phyloP scores from a whole-genome alignment of 768 basidiomycete genomes.

The Lyophyllum atratum region DNA sequence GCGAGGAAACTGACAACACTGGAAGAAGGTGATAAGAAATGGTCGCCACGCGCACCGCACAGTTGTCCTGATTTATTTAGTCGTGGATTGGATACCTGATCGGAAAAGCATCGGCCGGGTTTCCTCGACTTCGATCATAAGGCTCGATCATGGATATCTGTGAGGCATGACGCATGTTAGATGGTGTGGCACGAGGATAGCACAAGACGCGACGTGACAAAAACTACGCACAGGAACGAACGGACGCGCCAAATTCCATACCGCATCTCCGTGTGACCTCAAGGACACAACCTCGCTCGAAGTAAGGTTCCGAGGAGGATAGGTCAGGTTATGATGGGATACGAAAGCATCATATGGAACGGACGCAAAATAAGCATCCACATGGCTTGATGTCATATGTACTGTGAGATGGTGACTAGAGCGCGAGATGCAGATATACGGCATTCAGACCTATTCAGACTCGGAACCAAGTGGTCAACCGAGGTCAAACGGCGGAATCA shows the following conservation, averaged over 20 bases:
- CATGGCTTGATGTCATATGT: constrained; percentile 10
- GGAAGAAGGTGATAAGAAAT: constrained; percentile 6
- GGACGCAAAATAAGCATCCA: constrained; percentile 3
- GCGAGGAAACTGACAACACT: background rate
- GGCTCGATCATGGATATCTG: constrained; percentile 7
- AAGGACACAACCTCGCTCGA: background rate
- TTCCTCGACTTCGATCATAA: constrained; percentile 8
- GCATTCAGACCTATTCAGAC: background rate
- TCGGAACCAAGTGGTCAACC: too few relatives aligned
- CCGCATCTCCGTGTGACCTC: constrained; percentile 1
- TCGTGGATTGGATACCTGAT: background rate
- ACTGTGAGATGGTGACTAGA: background rate
- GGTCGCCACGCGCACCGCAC: constrained; percentile 11
- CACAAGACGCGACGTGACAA: background rate
- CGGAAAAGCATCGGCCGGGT: background rate
- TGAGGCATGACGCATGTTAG: background rate
- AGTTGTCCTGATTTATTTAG: constrained; percentile 6
- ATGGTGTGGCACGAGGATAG: constrained; percentile 10
- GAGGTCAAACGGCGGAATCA: background rate
- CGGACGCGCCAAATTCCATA: background rate
- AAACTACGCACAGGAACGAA: background rate
- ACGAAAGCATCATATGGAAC: constrained; percentile 8
- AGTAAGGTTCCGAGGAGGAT: background rate
- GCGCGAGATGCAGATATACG: background rate
- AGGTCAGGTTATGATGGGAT: background rate